A percentile compares a stretch with the other conserved stretches of the same genome.
These are phyloP conservation scores for Agaricus subrufescens DNA, from an alignment of 768 basidiomycete species.

Conservation along the genomic window DNA sequence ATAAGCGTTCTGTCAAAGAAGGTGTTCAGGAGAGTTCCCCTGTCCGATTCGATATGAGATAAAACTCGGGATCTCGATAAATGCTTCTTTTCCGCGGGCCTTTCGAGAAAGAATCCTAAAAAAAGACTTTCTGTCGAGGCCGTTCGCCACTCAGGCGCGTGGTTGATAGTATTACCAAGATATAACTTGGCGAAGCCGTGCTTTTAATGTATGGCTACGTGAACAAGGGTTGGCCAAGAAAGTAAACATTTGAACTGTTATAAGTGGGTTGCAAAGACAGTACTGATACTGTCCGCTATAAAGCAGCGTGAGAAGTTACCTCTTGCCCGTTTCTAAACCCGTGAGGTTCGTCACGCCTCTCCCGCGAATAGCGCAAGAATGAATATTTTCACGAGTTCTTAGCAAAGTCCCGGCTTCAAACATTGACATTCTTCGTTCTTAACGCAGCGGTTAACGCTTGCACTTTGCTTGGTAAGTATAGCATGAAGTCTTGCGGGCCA, in stretches of 20 bases:
- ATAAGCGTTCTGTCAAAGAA: background rate
- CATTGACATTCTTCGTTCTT: background rate
- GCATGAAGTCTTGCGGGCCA: too few relatives aligned
- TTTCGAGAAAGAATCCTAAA: background rate
- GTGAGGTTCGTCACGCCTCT: background rate
- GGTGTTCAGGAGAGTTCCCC: background rate
- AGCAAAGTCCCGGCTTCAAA: background rate
- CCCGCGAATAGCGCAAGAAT: constrained; percentile 8
- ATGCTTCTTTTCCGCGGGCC: constrained; percentile 6
- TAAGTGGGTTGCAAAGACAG: too few relatives aligned
- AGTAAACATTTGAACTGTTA: too few relatives aligned
- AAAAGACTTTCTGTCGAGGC: background rate
- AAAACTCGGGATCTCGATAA: background rate
- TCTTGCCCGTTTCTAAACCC: background rate
- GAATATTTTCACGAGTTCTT: background rate
- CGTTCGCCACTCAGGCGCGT: too few relatives aligned
- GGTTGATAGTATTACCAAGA: too few relatives aligned
- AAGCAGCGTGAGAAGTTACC: background rate
- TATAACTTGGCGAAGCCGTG: too few relatives aligned
- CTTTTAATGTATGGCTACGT: too few relatives aligned
- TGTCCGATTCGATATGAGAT: background rate
- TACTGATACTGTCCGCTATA: too few relatives aligned
- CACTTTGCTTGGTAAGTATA: too few relatives aligned
- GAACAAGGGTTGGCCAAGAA: too few relatives aligned
- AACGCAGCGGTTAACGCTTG: background rate